Evolutionary conservation across 1,284 basidiomycete species (phyloP).

Genomic region (Pascua guehoae): DNA sequence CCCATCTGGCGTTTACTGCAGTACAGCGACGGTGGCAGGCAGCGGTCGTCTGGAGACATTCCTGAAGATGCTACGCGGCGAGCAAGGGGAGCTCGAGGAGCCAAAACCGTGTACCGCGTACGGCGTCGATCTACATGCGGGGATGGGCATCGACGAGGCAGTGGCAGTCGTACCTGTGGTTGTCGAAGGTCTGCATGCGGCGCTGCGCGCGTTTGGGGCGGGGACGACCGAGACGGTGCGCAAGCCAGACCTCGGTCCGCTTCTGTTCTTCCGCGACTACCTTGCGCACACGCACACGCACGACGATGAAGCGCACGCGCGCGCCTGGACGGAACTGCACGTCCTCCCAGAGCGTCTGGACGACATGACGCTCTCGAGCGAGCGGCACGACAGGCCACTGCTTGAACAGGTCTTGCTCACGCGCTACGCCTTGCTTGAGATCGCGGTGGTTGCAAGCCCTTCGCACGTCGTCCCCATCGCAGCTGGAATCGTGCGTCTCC

Average conservation of each 20-base stretch:
- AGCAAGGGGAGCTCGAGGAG: background rate
- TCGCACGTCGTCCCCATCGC: conserved; percentile 9
- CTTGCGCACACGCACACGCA: background rate
- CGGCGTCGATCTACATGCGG: conserved; percentile 20
- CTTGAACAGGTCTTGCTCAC: conserved; percentile 48
- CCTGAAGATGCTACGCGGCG: conserved; percentile 9
- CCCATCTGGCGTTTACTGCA: conserved; percentile 40
- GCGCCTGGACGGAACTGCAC: conserved; percentile 1
- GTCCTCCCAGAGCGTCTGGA: conserved; percentile 15
- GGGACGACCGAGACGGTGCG: conserved; percentile 3
- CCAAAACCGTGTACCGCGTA: conserved; percentile 8
- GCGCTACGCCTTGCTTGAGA: conserved; percentile 63
- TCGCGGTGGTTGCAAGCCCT: conserved; percentile 39
- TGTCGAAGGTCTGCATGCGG: conserved; percentile 22
- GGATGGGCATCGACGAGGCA: conserved; percentile 22
- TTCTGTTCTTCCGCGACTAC: conserved; percentile 26
- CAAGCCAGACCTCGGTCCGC: conserved; percentile 10
- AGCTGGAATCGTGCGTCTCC: conserved; percentile 53
- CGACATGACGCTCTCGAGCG: conserved; percentile 12
- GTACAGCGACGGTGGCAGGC: conserved; percentile 21
- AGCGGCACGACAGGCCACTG: conserved; percentile 10
- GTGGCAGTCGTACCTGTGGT: conserved; percentile 26
- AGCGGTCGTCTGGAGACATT: conserved; percentile 21
- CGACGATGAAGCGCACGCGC: background rate
- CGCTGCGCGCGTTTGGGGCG: conserved; percentile 13